Evolutionary conservation across 2,329 filamentous ascomycete genomes (phyloP).

Genomic region (Cryphonectria radicalis): DNA sequence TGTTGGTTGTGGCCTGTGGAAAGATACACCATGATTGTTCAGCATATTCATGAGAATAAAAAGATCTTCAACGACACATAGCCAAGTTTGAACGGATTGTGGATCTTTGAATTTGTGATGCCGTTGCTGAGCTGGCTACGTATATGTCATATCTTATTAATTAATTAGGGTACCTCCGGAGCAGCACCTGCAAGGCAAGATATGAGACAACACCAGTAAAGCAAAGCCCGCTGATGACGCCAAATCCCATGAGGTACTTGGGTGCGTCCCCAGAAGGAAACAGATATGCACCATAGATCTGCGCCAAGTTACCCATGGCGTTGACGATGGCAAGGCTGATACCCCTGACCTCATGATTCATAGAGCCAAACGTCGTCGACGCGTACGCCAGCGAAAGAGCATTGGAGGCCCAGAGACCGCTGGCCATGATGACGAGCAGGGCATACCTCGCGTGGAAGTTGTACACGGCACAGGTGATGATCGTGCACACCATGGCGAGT

Average conservation of each 20-base stretch:
- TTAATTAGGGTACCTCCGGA: constrained; percentile 5
- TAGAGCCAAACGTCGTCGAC: constrained; percentile 53
- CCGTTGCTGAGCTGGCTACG: neutral
- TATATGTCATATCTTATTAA: neutral
- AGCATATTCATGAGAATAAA: neutral
- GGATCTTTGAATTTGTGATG: neutral
- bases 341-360: constrained; percentile 54
- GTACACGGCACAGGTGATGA: constrained; percentile 50
- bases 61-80: neutral
- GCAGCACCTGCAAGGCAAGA: constrained; percentile 20
- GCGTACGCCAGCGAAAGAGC: constrained; percentile 55
- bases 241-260: constrained; percentile 32
- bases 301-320: constrained; percentile 56
- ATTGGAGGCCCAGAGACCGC: constrained; percentile 58
- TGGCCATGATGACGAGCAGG: constrained; percentile 59
- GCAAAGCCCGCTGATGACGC: constrained; percentile 31
- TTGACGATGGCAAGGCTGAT: constrained; percentile 58
- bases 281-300: constrained; percentile 54
- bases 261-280: constrained; percentile 36
- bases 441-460: constrained; percentile 57
- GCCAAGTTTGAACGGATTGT: neutral
- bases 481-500: constrained; percentile 43
- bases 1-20: neutral
- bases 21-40: too few species aligned
- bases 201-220: constrained; percentile 30